Base-by-base conservation (phyloP, 2,329 filamentous ascomycete genomes). In the Sphaerulina vaccinii region DNA sequence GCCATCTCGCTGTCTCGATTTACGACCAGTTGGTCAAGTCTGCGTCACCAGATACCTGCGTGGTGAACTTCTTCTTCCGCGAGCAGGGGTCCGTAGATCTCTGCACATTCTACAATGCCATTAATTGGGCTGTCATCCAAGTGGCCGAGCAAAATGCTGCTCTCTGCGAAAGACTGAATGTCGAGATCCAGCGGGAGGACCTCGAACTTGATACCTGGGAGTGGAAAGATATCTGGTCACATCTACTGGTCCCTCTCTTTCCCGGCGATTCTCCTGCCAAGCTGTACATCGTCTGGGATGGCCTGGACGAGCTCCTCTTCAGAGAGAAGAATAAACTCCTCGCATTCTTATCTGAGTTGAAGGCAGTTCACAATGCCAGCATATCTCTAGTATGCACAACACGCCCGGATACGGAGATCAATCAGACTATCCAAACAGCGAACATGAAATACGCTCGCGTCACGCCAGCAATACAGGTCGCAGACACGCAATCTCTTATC, bases 201-300 rank as follows among this genome's bases (percentile, higher is more conserved):
- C 36, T 49, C 10, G 45, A 22, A 11, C n/a, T 49, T 40, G 45
- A 49, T 21, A 40, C 21, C 8, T 5, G 7, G 11, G 29, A 11
- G 6, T 49, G 45, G 45, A 35, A 49, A 24, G 27, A 39, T 22
- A 27, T 49, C 35, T 41, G 45, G 45, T 40, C 21, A n/a, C 22
- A 49, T n/a, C 19, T 49, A 4, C 15, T 49, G 9, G 24, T 15
- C 18, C 45, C 45, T 19, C 45, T 49, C 2, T 49, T 49, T 19
- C 45, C 23, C 8, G 36, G 21, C 13, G 45, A 36, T 19, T 39
- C 45, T 13, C 19, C 35, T 21, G 45, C 15, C 10, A 39, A 32
- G 45, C 36, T 49, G 18, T 33, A 41, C 16, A 49, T 49, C 24
- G 22, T 49, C 15, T 49, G 45, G 45, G 45, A 49, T 23, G 45